Evolutionary conservation across 257 asterid species (phyloP).

Genomic region (Solanum pinnatisectum): DNA sequence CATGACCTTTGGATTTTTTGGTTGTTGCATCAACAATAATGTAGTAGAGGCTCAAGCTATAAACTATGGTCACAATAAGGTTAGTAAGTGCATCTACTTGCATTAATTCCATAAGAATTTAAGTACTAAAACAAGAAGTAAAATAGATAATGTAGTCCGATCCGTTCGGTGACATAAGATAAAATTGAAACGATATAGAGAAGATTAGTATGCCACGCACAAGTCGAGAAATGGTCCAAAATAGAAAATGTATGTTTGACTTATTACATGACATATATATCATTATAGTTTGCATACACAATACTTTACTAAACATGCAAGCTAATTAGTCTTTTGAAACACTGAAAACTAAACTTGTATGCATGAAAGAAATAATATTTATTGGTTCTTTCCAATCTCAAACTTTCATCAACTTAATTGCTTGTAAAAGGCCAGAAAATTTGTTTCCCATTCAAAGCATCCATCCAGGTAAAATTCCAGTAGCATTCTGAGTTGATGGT

Average conservation of each 20-base stretch:
- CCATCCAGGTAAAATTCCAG: not conserved
- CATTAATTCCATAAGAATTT: not conserved
- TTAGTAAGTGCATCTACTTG: not conserved
- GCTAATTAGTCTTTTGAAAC: not conserved
- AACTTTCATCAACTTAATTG: not conserved
- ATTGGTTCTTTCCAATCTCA: not conserved
- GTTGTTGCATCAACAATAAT: not conserved
- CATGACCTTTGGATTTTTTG: not conserved
- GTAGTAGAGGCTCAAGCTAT: not conserved
- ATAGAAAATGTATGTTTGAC: not conserved
- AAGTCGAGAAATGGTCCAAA: not conserved
- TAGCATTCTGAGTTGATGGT: not conserved
- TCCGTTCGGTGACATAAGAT: not conserved
- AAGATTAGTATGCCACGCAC: not conserved
- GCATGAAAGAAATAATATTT: not conserved
- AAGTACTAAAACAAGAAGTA: not conserved
- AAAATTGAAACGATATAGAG: not conserved
- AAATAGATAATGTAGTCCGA: not conserved
- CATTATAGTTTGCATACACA: not conserved
- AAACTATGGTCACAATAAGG: not conserved
- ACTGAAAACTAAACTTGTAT: not conserved
- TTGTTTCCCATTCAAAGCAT: not conserved
- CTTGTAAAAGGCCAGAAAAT: not conserved
- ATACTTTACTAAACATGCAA: not conserved
- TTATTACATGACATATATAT: not conserved